Base-by-base conservation (phyloP, 1,284 basidiomycete genomes). In the Melanopsichium pennsylvanicum region DNA sequence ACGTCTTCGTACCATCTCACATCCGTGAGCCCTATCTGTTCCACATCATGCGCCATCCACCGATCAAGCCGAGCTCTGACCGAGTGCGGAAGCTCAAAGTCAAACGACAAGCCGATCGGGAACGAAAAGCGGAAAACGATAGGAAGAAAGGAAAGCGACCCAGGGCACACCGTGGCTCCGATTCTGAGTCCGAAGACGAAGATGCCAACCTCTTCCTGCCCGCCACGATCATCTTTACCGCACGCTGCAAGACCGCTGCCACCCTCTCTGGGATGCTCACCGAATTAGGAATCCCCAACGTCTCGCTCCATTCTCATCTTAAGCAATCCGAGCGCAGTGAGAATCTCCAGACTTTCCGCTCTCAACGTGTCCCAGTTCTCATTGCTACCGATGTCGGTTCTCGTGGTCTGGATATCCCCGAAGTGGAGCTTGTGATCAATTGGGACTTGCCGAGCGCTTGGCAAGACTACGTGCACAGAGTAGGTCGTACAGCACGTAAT, bases 141-240 rank as follows among this genome's bases (percentile, higher is more conserved):
- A 37, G 59, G 8, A 62, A 70, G 33, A 58, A 48, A n/a, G 60
- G 61, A 22, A 70, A 56, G 23, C 45, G 49, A 16, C 48, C 52
- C 1, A 47, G 51, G 15, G 33, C 33, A 1, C 44, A 61, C n/a
- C 42, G 50, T 25, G 57, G 35, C 6, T 60, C 59, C 15, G 63
- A 61, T n/a, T 40, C 46, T 2, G 54, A 59, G 5, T 44, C 29
- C 21, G 51, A 60, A 18, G 67, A 70, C 4, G 58, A 60, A 10
- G 67, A 70, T 9, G 50, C 38, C 8, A 38, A 13, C 3, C 48
- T 59, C 5, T 54, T 50, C 19, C 43, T 44, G 88, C 94, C 57
- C 86, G 92, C 82, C 0, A 98, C 94, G 6, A 97, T 99, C 79
- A 93, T 99, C 67, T 99, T 98, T 82, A 93, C 93, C 60, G 87